Conservation (phyloP, 495 filamentous ascomycete species). For the Friedmanniomyces simplex region DNA sequence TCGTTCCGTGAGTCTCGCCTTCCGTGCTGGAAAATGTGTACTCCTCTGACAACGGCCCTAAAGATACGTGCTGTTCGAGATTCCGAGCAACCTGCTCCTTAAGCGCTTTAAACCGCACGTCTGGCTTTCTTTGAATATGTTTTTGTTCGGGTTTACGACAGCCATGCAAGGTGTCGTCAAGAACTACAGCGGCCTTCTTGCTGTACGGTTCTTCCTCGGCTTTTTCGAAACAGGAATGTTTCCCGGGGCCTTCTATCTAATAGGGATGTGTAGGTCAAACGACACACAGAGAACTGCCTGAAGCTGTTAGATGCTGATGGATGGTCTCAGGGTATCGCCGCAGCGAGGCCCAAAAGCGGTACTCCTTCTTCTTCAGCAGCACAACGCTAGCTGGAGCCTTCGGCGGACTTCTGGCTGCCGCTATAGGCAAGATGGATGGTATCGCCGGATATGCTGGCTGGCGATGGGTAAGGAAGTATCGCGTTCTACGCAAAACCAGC, state of each 20-base stretch:
- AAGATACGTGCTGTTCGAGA: neutral
- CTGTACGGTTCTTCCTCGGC: conserved; percentile 76
- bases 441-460: conserved; percentile 65
- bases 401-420: conserved; percentile 33
- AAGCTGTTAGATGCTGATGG: too few species aligned
- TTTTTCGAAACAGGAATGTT: conserved; percentile 87
- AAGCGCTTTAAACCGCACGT: conserved; percentile 56
- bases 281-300: too few species aligned
- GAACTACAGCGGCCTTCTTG: conserved; percentile 68
- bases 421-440: conserved; percentile 71
- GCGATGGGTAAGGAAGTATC: conserved; percentile 50
- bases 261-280: neutral
- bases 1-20: conserved; percentile 67
- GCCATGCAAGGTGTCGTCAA: conserved; percentile 69
- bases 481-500: too few species aligned
- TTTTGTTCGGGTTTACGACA: conserved; percentile 68
- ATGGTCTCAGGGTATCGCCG: conserved; percentile 58
- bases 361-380: conserved; percentile 78
- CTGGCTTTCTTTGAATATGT: conserved; percentile 73
- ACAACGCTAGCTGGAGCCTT: conserved; percentile 47
- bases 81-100: conserved; percentile 7
- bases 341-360: conserved; percentile 76
- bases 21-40: neutral
- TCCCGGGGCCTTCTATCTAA: conserved; percentile 46
- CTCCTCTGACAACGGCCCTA: neutral